These are phyloP conservation scores for Lachnum nothofagi DNA, from an alignment of 2,329 filamentous ascomycete genomes.

Conservation along the genomic window DNA sequence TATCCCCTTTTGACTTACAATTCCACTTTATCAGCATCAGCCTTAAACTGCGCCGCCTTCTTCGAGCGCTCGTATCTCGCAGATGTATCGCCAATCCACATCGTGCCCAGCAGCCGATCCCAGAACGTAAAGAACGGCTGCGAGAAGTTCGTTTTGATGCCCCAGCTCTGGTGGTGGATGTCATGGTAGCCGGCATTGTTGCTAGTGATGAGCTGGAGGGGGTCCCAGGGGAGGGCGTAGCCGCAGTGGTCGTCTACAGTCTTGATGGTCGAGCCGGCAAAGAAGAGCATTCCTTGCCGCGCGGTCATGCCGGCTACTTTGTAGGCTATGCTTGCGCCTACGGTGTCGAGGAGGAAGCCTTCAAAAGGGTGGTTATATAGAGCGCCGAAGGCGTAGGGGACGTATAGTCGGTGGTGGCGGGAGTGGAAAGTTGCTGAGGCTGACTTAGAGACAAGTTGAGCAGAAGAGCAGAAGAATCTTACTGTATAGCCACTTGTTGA, in stretches of 20 bases:
- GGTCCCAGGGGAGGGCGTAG: slow-evolving; percentile 92
- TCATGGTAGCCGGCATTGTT: slow-evolving; percentile 98
- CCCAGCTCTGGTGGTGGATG: slow-evolving; percentile 98
- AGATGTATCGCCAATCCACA: slow-evolving; percentile 30
- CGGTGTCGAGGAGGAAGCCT: slow-evolving; percentile 86
- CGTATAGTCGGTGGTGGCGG: slow-evolving; percentile 92
- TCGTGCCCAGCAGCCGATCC: slow-evolving; percentile 74
- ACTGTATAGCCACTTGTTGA: slow-evolving; percentile 97
- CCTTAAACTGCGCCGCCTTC: slow-evolving; percentile 29
- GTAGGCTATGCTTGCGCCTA: slow-evolving; percentile 80
- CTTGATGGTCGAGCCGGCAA: slow-evolving; percentile 84
- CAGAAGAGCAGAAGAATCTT: slow-evolving; percentile 37
- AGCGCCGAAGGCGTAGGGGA: slow-evolving; percentile 94
- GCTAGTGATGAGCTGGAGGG: slow-evolving; percentile 81
- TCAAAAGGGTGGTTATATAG: slow-evolving; percentile 96
- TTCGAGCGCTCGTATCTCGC: slow-evolving; percentile 26
- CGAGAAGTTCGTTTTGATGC: slow-evolving; percentile 91
- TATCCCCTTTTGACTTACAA: slow-evolving; percentile 8
- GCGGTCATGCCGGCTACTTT: slow-evolving; percentile 76
- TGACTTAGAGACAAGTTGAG: slow-evolving; percentile 23
- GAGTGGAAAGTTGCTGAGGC: slow-evolving; percentile 77
- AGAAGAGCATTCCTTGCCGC: slow-evolving; percentile 84
- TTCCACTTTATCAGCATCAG: slow-evolving; percentile 25
- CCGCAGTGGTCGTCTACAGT: slow-evolving; percentile 97
- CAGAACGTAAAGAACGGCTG: slow-evolving; percentile 95